Evolutionary conservation across 2,329 filamentous ascomycete genomes (phyloP), one percentile per base, ranked within the genome.

Genomic region (Xylariaceae sp.): DNA sequence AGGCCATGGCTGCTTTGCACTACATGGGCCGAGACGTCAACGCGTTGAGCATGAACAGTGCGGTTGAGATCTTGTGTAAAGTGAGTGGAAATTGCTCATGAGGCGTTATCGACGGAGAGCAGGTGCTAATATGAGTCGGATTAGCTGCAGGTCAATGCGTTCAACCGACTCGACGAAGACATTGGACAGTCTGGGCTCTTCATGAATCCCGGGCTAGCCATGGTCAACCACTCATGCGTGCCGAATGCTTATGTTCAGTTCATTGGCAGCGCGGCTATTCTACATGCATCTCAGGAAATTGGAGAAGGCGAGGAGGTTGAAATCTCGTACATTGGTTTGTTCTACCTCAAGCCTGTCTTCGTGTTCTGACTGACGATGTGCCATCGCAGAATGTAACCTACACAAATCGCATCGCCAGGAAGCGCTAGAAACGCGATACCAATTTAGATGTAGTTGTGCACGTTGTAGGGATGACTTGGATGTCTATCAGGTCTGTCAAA

Each of bases 141-240:
- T n/a, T 43, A 82, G 78, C 71, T 81, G 44, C 70, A 79, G 55
- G 78, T 78, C 29, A 84, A 84, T 59, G 69, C 77, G 3, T 83
- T 83, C 55, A 76, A 78, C 52, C 65, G 75, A 39, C 65, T 66
- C 19, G 76, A 81, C 39, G 57, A 63, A 2, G 76, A 82, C 50
- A 57, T 73, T 7, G 73, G 68, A 1, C 65, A 73, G 41, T 65
- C 71, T 1, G 78, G 77, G 18, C 64, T 80, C 22, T 82, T 78
- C 46, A 61, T 83, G 29, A 74, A 81, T 47, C 67, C 74, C 1
- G 68, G 59, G 3, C 63, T 81, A 32, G 74, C 78, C 43, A 79
- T 81, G 71, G 69, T 71, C 17, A 83, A 84, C 48, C 80, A 84
- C 55, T 79, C 78, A 0, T 84, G 80, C 48, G 56, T 72, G 2